Base-by-base conservation (phyloP, 176 grass and related monocot genomes). In the Phragmites australis region DNA sequence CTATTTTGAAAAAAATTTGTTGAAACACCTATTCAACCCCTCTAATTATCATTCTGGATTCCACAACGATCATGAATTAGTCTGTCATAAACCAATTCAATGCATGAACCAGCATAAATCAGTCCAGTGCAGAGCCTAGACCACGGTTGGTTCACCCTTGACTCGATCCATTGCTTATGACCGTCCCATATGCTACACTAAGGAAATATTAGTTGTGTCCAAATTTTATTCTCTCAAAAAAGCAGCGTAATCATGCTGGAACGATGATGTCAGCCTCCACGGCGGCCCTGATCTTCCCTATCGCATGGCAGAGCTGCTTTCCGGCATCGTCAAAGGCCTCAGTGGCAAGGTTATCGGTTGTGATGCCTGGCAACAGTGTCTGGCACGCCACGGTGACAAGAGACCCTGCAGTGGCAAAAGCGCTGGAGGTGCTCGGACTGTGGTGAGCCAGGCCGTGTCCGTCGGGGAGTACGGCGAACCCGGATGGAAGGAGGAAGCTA, bases 381-480 rank as follows among this genome's bases (percentile, higher is more conserved):
- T 87, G 90, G 34, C 19, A 81, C 22, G 72, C 77, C n/a, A 71
- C 37, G 0, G 90, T 81, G 21, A 92, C 63, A 3, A 89, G 58
- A 9, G 83, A 80, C 17, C 86, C 86, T 6, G 8, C 1, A 17
- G 9, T 41, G 23, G n/a, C 1, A 10, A 18, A 18, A 18, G 23
- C 19, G 3, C 31, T 69, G 63, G 85, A 82, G 78, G 75, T 23
- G 66, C 13, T 25, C 34, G 46, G 22, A 9, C 32, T 6, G 19
- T 9, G 29, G 21, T 1, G 29, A 32, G 45, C 3, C 7, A 52
- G 29, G 15, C 66, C 53, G 2, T 31, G 31, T 49, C 81, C 81
- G 40, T 92, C 86, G 0, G 90, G 87, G 55, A 84, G 65, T 65
- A 92, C 59, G 31, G 72, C 76, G n/a, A 92, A 89, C 5, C 87